Base-by-base conservation (phyloP, 2,329 filamentous ascomycete genomes). In the Microthyrium microscopicum region DNA sequence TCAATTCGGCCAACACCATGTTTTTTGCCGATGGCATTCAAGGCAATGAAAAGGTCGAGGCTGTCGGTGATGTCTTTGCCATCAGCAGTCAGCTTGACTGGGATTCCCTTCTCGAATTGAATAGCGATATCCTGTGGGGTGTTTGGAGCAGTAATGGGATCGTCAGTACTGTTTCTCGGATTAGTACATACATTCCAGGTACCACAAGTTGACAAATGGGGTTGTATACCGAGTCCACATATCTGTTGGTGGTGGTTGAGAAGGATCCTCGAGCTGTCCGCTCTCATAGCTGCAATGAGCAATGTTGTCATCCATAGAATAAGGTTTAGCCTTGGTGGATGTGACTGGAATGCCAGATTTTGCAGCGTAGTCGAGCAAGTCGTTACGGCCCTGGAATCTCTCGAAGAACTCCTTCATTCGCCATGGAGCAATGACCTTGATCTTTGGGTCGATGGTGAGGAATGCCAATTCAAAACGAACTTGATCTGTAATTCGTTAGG, bases 271-370 rank as follows among this genome's bases (percentile, higher is more conserved):
- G 38, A 82, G 65, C 41, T 75, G 75, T 50, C 80, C 80, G 33
- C 75, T 75, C 62, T 91, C 82, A 55, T 89, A 91, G 40, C 61
- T 68, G 64, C 74, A 81, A 58, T 87, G 79, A 36, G 74, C 77
- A 46, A 81, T 49, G 58, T 82, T 80, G 55, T 75, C 72, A 45
- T 76, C 26, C 63, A 68, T 68, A 39, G 66, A 65, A 70, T 71
- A 80, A 29, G 73, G 74, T 57, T 75, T 74, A 51, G 71, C 70
- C 60, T 79, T 79, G 44, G 76, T 80, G 45, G 70, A 75, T 20
- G 70, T 73, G 39, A 83, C 76, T 30, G 77, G 77, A 40, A 83
- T 80, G 51, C 67, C 67, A 44, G 70, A 66, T 53, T 69, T 54
- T 5, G 60, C 63, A 28, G 78, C 78, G 49, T 77, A 84, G 52